A percentile compares a stretch with the other conserved stretches of the same genome.
Conservation (phyloP, 148 eudicot genomes). For the Amaranthus hypochondriacus region DNA sequence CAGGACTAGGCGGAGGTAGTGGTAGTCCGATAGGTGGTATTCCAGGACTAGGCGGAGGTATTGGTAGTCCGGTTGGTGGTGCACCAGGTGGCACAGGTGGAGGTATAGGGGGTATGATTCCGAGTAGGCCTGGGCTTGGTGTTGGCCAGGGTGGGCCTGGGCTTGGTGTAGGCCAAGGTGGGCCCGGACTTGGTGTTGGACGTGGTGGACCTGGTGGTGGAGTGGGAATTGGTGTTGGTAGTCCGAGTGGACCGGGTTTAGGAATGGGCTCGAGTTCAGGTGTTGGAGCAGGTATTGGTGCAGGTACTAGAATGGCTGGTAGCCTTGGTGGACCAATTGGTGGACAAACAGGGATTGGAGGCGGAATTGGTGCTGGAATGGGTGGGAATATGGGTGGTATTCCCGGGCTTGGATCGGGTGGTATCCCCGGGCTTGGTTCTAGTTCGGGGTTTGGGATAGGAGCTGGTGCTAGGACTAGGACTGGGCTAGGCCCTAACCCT, state of each 20-base stretch:
- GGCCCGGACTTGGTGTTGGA: conserved; percentile 6
- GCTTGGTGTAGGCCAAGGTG: not conserved
- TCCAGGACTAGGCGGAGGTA: not conserved
- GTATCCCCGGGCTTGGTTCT: not conserved
- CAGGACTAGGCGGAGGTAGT: not conserved
- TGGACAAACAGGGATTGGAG: conserved; percentile 1
- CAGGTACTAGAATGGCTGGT: conserved; percentile 20
- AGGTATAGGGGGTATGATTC: not conserved
- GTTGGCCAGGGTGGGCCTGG: conserved; percentile 14
- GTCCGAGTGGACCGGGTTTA: conserved; percentile 11
- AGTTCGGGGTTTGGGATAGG: conserved; percentile 6
- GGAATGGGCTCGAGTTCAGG: not conserved
- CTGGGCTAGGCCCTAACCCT: not conserved
- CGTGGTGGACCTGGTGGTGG: conserved; percentile 15
- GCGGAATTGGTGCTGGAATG: conserved; percentile 3
- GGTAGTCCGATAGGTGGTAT: not conserved
- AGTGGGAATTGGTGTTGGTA: conserved; percentile 6
- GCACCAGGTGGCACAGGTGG: not conserved
- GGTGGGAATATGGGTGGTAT: conserved; percentile 5
- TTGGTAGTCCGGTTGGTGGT: not conserved
- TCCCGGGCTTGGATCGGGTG: not conserved
- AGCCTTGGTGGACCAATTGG: conserved; percentile 6
- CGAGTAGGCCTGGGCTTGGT: conserved; percentile 12
- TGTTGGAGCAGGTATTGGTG: conserved; percentile 14
- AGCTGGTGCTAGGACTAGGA: conserved; percentile 1